phyloP scores from a whole-genome alignment of 1,284 basidiomycete species.

The Trametes pubescens region DNA sequence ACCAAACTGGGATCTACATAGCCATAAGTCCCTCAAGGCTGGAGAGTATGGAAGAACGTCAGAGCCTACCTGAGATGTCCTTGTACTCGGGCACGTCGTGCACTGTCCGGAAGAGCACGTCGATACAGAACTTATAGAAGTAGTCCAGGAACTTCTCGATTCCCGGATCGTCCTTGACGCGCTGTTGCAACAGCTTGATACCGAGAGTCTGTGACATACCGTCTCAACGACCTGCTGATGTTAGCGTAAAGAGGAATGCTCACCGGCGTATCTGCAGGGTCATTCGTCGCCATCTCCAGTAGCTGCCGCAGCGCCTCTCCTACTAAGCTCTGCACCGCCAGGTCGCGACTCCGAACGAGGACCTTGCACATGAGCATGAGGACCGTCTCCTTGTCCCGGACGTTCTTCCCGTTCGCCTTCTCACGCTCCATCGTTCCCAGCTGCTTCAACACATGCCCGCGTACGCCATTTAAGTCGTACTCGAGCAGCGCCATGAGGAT shows the following conservation, averaged over 20 bases:
- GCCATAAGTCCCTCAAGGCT: not conserved
- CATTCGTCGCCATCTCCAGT: constrained; percentile 71
- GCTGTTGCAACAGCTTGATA: constrained; percentile 55
- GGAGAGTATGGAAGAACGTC: not conserved
- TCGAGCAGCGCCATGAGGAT: constrained; percentile 90
- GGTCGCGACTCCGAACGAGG: constrained; percentile 80
- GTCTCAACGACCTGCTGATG: constrained; percentile 5
- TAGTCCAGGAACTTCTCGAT: constrained; percentile 91
- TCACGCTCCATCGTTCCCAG: constrained; percentile 71
- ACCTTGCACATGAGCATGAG: constrained; percentile 80
- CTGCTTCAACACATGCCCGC: constrained; percentile 86
- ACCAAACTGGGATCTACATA: constrained; percentile 57
- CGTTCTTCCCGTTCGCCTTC: constrained; percentile 58
- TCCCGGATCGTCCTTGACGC: constrained; percentile 83
- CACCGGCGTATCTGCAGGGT: constrained; percentile 41
- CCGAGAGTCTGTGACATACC: constrained; percentile 31
- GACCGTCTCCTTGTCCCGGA: constrained; percentile 75
- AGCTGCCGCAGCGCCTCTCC: constrained; percentile 90
- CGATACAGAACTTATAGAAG: constrained; percentile 87
- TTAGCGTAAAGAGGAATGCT: constrained; percentile 20
- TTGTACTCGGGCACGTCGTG: constrained; percentile 80
- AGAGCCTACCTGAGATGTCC: constrained; percentile 61
- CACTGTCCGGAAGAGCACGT: constrained; percentile 83
- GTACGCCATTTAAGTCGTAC: constrained; percentile 90
- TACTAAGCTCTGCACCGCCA: constrained; percentile 91